Conservation (phyloP, 1,139 yeast genomes). For the Pichia sp. region DNA sequence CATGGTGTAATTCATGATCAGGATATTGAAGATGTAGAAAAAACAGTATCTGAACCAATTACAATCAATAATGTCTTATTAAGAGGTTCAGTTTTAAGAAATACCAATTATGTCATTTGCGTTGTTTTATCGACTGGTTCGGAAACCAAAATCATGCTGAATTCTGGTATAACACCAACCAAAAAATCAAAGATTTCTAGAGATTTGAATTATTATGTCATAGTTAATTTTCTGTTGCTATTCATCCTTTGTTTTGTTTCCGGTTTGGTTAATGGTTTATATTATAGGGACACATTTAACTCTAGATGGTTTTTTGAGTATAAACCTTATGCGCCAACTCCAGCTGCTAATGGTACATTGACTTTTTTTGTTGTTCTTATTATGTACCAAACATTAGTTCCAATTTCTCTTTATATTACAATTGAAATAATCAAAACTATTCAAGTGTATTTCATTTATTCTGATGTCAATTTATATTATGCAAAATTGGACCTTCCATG, state of each 20-base stretch:
- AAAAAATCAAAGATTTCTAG: slow-evolving; percentile 48
- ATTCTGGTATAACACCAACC: slow-evolving; percentile 53
- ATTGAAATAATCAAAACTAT: slow-evolving; percentile 55
- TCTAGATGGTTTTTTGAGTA: slow-evolving; percentile 44
- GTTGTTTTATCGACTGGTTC: slow-evolving; percentile 47
- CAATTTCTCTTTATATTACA: slow-evolving; percentile 53
- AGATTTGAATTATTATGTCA: slow-evolving; percentile 45
- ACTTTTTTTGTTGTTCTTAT: slow-evolving; percentile 48
- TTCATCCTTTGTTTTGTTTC: slow-evolving; percentile 47
- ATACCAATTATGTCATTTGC: slow-evolving; percentile 51
- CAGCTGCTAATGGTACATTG: slow-evolving; percentile 47
- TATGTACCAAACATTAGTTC: slow-evolving; percentile 52
- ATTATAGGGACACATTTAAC: slow-evolving; percentile 31
- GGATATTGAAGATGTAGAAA: slow-evolving; percentile 16
- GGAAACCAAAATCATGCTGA: slow-evolving; percentile 52
- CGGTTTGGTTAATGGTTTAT: slow-evolving; percentile 47
- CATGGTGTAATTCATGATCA: slow-evolving; percentile 37
- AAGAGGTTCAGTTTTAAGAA: slow-evolving; percentile 48
- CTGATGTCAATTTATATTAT: slow-evolving; percentile 47
- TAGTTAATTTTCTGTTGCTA: slow-evolving; percentile 41
- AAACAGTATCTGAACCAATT: slow-evolving; percentile 34
- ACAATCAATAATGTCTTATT: slow-evolving; percentile 44
- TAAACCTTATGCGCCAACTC: slow-evolving; percentile 45
- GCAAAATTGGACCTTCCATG: slow-evolving; percentile 50
- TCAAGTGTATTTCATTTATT: slow-evolving; percentile 51